Conservation (phyloP, 129 eudicot species). For the Flaveria brownii region DNA sequence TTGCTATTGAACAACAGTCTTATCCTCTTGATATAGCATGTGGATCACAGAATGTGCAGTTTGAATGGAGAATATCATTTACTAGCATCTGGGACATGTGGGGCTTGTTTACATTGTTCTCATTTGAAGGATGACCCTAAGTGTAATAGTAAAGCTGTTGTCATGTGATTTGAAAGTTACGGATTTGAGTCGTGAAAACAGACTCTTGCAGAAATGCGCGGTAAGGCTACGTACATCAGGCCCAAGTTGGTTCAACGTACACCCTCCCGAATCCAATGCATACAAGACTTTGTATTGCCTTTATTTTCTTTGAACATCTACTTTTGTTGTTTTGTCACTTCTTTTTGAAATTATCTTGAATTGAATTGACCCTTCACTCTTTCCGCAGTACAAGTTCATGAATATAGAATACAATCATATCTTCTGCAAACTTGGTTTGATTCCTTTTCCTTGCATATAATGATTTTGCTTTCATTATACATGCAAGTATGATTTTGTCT, state of each 20-base stretch:
- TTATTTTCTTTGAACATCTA: not conserved
- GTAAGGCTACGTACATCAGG: no score
- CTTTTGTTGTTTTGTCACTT: conserved; percentile 21
- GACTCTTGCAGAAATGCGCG: no score
- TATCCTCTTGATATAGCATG: conserved; percentile 1
- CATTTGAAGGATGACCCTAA: not conserved
- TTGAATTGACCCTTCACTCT: conserved; percentile 17
- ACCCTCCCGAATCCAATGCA: no score
- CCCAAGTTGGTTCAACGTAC: no score
- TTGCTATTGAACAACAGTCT: not conserved
- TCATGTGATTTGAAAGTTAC: no score
- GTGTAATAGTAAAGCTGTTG: no score
- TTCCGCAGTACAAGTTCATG: conserved; percentile 1
- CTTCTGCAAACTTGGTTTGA: conserved; percentile 11
- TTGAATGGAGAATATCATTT: conserved; percentile 10
- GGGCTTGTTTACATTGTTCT: conserved; percentile 16
- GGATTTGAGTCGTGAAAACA: no score
- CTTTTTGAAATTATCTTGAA: conserved; percentile 22
- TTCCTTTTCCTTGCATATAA: conserved; percentile 3
- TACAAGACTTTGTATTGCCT: no score
- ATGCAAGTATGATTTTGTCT: conserved; percentile 1
- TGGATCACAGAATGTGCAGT: conserved; percentile 7
- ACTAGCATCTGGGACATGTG: not conserved
- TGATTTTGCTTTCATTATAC: not conserved
- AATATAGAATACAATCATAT: conserved; percentile 19